Evolutionary conservation across 768 basidiomycete species (phyloP).

Genomic region (Tulasnella sp.): DNA sequence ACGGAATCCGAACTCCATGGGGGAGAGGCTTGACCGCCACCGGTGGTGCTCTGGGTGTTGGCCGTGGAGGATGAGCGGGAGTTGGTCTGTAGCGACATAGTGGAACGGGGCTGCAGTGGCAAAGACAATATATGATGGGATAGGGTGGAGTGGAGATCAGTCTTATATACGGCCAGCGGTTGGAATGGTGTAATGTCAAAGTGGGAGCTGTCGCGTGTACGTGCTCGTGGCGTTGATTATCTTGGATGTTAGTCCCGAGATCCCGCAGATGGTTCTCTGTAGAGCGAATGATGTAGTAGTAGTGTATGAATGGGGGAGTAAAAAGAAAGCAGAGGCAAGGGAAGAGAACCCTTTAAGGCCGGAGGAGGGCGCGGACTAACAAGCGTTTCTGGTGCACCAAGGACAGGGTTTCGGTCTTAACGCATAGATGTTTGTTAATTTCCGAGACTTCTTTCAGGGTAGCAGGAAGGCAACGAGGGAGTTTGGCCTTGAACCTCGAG

Average conservation of each 20-base stretch:
- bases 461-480: no score
- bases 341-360: no score
- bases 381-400: no score
- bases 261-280: background rate
- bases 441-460: no score
- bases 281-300: no score
- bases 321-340: no score
- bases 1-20: background rate
- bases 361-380: no score
- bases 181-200: background rate
- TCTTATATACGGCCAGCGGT: background rate
- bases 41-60: background rate
- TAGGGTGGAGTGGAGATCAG: background rate
- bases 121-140: background rate
- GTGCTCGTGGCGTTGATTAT: background rate
- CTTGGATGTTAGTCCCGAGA: background rate
- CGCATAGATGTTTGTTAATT: no score
- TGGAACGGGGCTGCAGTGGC: background rate
- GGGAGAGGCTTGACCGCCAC: background rate
- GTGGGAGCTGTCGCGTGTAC: background rate
- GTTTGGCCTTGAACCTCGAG: no score
- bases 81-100: background rate
- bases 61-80: background rate
- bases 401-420: no score
- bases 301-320: no score